A percentile compares a stretch with the other conserved stretches of the same genome.
Evolutionary conservation across 352 stramenopile genomes (phyloP).

Genomic region (Phytopythium delawarense): DNA sequence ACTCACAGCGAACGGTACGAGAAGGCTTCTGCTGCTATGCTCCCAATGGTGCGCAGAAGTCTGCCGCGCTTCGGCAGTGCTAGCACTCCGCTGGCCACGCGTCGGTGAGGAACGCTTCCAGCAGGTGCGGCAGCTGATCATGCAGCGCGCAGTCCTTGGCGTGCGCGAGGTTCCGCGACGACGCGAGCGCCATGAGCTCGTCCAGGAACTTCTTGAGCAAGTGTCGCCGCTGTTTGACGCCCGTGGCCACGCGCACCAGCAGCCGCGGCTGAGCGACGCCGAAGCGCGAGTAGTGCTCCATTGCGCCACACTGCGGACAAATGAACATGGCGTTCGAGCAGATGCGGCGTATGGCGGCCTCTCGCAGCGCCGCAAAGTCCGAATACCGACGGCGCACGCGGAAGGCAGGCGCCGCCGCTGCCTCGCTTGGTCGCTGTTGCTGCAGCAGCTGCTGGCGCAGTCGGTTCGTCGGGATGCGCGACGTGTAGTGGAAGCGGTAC

Average conservation of each 20-base stretch:
- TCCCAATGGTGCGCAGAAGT: not conserved
- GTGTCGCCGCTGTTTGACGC: conserved; percentile 31
- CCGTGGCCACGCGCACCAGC: conserved; percentile 25
- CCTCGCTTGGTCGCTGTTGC: not conserved
- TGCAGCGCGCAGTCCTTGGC: conserved; percentile 23
- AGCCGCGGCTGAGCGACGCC: conserved; percentile 28
- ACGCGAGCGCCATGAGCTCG: conserved; percentile 31
- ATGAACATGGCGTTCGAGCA: conserved; percentile 40
- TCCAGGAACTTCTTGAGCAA: conserved; percentile 36
- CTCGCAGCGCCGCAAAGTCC: conserved; percentile 22
- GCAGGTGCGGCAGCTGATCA: conserved; percentile 25
- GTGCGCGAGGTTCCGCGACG: conserved; percentile 15
- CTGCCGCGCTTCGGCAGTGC: not conserved
- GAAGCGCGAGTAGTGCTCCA: conserved; percentile 41
- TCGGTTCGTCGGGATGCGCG: conserved; percentile 6
- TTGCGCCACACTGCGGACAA: conserved; percentile 44
- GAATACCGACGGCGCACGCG: conserved; percentile 22
- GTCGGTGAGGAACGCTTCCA: conserved; percentile 26
- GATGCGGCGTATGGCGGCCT: conserved; percentile 18
- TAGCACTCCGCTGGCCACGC: not conserved
- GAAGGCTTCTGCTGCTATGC: not conserved
- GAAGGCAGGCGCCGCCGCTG: conserved; percentile 6
- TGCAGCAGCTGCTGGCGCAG: not conserved
- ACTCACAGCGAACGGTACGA: not conserved
- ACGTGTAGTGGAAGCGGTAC: conserved; percentile 1